A percentile compares a stretch with the other conserved stretches of the same genome.
phyloP scores from a whole-genome alignment of 352 stramenopile species.

The Phytophthora syringae region DNA sequence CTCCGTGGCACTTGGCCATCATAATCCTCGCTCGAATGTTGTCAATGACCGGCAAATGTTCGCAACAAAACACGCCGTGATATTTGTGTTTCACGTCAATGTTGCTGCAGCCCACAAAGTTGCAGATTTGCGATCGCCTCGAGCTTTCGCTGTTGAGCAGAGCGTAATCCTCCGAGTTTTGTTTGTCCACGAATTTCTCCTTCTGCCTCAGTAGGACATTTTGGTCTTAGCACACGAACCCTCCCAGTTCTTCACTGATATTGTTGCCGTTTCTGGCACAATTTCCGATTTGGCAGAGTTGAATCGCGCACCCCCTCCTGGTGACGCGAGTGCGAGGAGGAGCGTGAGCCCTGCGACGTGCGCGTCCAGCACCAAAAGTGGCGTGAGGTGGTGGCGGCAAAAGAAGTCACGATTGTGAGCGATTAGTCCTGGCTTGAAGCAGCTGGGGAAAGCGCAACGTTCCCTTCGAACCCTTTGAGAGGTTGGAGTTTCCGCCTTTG shows the following conservation, averaged over 20 bases:
- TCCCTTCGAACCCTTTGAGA: too few species aligned
- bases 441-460: slow-evolving; percentile 1
- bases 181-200: slow-evolving; percentile 1
- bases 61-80: slow-evolving; percentile 4
- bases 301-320: neutral
- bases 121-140: neutral
- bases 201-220: neutral
- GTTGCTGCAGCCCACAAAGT: slow-evolving; percentile 1
- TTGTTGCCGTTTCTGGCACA: neutral
- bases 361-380: slow-evolving; percentile 1
- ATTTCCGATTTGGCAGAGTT: slow-evolving; percentile 3
- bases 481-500: neutral
- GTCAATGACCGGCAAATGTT: slow-evolving; percentile 10
- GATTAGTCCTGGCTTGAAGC: neutral
- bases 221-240: slow-evolving; percentile 1
- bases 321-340: neutral
- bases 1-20: slow-evolving; percentile 4
- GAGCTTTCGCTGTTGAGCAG: neutral
- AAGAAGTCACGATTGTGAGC: neutral
- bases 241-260: neutral
- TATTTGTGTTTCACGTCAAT: slow-evolving; percentile 1
- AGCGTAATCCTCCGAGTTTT: neutral
- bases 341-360: slow-evolving; percentile 1
- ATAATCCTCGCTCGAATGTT: slow-evolving; percentile 7
- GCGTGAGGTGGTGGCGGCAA: neutral